A percentile compares a stretch with the other conserved stretches of the same genome.
Conservation (phyloP, 164 flowering plant species). For the Litsea cubeba region DNA sequence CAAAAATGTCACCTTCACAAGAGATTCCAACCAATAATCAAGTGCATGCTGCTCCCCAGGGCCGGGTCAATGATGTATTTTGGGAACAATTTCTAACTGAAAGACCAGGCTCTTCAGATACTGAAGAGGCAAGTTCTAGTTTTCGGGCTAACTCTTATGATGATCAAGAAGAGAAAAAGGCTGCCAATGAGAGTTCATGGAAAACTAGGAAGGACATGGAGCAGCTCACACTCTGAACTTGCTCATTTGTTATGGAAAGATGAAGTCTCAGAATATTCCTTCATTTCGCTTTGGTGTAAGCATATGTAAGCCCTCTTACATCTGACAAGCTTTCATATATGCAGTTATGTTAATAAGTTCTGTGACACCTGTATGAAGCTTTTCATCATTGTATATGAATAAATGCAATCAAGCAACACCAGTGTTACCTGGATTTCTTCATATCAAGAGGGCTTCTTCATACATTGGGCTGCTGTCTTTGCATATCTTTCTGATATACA, state of each 20-base stretch:
- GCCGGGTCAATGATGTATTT: conserved; percentile 76
- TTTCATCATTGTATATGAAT: conserved; percentile 3
- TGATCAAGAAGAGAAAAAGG: conserved; percentile 53
- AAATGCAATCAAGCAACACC: not conserved
- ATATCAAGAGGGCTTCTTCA: not conserved
- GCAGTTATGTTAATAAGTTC: not conserved
- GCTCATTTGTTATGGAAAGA: not conserved
- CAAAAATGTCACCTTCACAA: conserved; percentile 28
- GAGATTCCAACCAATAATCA: conserved; percentile 32
- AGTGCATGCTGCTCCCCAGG: conserved; percentile 36
- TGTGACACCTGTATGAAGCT: not conserved
- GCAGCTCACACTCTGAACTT: conserved; percentile 53
- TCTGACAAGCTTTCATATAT: not conserved
- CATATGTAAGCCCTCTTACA: conserved; percentile 5
- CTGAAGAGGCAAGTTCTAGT: conserved; percentile 78
- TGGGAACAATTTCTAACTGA: conserved; percentile 97
- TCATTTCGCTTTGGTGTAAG: not conserved
- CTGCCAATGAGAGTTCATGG: conserved; percentile 36
- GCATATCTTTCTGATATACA: not conserved
- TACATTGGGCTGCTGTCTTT: not conserved
- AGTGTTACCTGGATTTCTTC: not conserved
- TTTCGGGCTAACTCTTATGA: conserved; percentile 36
- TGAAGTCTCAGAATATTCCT: not conserved
- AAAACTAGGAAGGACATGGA: conserved; percentile 43
- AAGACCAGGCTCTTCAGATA: conserved; percentile 82